Evolutionary conservation across 2,329 filamentous ascomycete genomes (phyloP).

Genomic region (Penicillium sp.): DNA sequence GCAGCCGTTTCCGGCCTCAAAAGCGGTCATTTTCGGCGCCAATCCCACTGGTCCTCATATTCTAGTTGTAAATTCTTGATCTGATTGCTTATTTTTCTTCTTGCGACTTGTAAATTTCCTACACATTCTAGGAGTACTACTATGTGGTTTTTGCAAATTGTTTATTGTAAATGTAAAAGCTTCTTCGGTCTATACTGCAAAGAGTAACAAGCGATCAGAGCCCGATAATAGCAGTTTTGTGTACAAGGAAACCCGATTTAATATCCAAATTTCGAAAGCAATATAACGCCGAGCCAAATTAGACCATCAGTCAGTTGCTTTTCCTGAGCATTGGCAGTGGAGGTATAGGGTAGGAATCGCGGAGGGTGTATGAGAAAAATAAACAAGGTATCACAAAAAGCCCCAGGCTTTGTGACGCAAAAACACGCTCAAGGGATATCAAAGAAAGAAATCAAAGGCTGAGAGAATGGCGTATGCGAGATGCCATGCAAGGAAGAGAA

Average conservation of each 20-base stretch:
- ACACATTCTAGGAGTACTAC: not conserved
- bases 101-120: not conserved
- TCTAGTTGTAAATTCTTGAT: slow-evolving; percentile 6
- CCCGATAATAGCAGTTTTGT: not conserved
- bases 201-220: not conserved
- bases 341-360: not conserved
- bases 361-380: slow-evolving; percentile 7
- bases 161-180: not conserved
- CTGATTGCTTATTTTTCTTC: not conserved
- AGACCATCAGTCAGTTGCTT: slow-evolving; percentile 4
- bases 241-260: slow-evolving; percentile 2
- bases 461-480: slow-evolving; percentile 12
- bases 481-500: slow-evolving; percentile 3
- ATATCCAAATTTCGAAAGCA: slow-evolving; percentile 40
- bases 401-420: slow-evolving; percentile 21
- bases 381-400: slow-evolving; percentile 19
- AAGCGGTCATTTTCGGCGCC: slow-evolving; percentile 24
- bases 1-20: slow-evolving; percentile 20
- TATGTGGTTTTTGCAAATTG: not conserved
- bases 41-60: slow-evolving; percentile 23
- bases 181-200: slow-evolving; percentile 5
- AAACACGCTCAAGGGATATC: slow-evolving; percentile 33
- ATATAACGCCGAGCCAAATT: slow-evolving; percentile 3
- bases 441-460: slow-evolving; percentile 13
- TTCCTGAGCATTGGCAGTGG: not conserved